phyloP scores from a whole-genome alignment of 1,284 basidiomycete genomes.

The Heterobasidion irregulare region DNA sequence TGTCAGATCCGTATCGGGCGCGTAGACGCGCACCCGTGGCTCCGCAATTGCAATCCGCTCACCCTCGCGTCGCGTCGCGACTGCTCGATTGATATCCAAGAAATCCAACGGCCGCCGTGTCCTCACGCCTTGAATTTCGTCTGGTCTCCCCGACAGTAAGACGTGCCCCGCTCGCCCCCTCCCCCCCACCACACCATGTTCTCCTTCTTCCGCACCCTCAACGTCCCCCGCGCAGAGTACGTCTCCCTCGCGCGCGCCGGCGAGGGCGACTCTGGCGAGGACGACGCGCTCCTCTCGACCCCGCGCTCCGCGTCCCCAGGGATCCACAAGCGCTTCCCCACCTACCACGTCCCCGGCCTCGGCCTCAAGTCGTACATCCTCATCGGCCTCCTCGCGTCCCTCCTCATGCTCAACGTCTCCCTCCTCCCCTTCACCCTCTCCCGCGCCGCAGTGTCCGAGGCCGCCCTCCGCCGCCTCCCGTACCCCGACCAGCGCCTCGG shows the following conservation, averaged over 20 bases:
- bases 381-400: neutral
- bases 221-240: neutral
- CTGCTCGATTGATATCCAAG: too few relatives aligned
- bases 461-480: neutral
- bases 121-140: too few relatives aligned
- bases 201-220: neutral
- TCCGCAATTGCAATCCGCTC: too few relatives aligned
- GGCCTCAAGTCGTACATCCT: neutral
- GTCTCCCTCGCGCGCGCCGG: neutral
- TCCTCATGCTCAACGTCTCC: neutral
- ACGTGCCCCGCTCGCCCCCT: too few relatives aligned
- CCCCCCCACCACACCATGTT: neutral
- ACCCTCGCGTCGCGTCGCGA: too few relatives aligned
- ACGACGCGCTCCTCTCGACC: neutral
- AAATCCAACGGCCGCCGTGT: too few relatives aligned
- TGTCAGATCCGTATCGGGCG: too few relatives aligned
- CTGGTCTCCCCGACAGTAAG: too few relatives aligned
- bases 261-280: neutral
- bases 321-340: too few relatives aligned
- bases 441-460: neutral
- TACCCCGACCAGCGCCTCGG: neutral
- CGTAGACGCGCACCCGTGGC: too few relatives aligned
- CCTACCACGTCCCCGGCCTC: neutral
- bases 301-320: neutral
- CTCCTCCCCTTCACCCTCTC: neutral